phyloP scores from a whole-genome alignment of 2,329 filamentous ascomycete species.

The Fusarium nodosum region DNA sequence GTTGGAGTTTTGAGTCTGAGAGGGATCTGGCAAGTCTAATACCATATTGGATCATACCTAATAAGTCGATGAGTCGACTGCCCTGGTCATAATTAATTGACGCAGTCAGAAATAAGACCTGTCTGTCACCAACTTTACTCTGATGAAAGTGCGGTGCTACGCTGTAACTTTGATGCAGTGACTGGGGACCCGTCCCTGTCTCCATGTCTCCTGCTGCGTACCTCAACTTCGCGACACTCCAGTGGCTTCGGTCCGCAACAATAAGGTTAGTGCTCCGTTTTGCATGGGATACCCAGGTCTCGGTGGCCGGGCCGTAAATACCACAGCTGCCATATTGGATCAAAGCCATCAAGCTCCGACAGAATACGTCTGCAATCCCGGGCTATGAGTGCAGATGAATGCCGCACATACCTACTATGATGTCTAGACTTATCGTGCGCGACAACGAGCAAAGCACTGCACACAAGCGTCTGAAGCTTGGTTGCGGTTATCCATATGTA shows the following conservation, averaged over 20 bases:
- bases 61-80: conserved; percentile 14
- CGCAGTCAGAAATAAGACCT: conserved; percentile 14
- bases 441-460: background rate
- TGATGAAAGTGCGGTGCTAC: background rate
- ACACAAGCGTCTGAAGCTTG: background rate
- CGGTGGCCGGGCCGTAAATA: conserved; percentile 18
- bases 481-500: background rate
- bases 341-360: conserved; percentile 3
- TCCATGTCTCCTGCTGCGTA: conserved; percentile 8
- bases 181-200: conserved; percentile 12
- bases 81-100: conserved; percentile 20
- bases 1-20: conserved; percentile 5
- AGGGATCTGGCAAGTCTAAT: conserved; percentile 5
- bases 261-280: conserved; percentile 14
- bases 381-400: background rate
- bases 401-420: background rate
- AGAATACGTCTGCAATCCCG: background rate
- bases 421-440: background rate
- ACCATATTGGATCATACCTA: conserved; percentile 25
- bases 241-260: conserved; percentile 18
- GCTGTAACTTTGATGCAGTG: conserved; percentile 11
- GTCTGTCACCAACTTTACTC: conserved; percentile 17
- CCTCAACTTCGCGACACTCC: conserved; percentile 3
- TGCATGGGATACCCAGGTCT: background rate
- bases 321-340: conserved; percentile 23